These are phyloP conservation scores for Onygenales sp. DNA, from an alignment of 2,329 filamentous ascomycete species.

Conservation along the genomic window DNA sequence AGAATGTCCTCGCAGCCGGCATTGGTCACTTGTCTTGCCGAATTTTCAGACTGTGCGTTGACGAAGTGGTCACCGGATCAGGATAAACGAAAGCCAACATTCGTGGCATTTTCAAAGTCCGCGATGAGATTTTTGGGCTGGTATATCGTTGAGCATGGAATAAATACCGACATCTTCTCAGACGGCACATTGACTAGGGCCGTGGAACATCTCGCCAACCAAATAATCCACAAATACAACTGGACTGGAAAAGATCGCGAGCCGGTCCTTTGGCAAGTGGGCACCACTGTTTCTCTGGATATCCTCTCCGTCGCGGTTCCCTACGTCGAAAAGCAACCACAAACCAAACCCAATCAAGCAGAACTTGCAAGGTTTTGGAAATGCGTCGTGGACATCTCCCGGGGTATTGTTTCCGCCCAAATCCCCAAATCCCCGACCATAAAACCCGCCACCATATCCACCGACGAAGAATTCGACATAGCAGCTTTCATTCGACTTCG, in stretches of 20 bases:
- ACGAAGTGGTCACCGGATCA: conserved; percentile 27
- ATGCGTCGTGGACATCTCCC: conserved; percentile 53
- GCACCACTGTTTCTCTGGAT: conserved; percentile 60
- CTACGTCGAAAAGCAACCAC: conserved; percentile 41
- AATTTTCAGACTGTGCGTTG: conserved; percentile 56
- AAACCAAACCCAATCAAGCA: conserved; percentile 18
- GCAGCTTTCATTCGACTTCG: conserved; percentile 58
- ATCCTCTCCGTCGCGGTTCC: conserved; percentile 59
- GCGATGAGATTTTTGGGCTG: conserved; percentile 59
- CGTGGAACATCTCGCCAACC: conserved; percentile 56
- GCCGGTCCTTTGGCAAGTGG: conserved; percentile 66
- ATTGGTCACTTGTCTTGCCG: conserved; percentile 44
- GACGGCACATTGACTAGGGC: conserved; percentile 57
- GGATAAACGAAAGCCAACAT: conserved; percentile 56
- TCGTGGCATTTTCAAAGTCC: conserved; percentile 78
- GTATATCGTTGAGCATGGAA: conserved; percentile 31
- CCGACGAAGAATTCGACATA: conserved; percentile 77
- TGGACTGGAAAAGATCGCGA: conserved; percentile 65
- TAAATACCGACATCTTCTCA: conserved; percentile 58
- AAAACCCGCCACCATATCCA: conserved; percentile 39
- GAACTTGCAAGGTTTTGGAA: conserved; percentile 58
- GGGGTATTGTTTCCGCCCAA: conserved; percentile 61
- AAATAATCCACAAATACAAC: conserved; percentile 71
- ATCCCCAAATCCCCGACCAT: conserved; percentile 39
- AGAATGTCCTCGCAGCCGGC: conserved; percentile 27